Conservation (phyloP, 768 basidiomycete genomes). For the Imleria badia region DNA sequence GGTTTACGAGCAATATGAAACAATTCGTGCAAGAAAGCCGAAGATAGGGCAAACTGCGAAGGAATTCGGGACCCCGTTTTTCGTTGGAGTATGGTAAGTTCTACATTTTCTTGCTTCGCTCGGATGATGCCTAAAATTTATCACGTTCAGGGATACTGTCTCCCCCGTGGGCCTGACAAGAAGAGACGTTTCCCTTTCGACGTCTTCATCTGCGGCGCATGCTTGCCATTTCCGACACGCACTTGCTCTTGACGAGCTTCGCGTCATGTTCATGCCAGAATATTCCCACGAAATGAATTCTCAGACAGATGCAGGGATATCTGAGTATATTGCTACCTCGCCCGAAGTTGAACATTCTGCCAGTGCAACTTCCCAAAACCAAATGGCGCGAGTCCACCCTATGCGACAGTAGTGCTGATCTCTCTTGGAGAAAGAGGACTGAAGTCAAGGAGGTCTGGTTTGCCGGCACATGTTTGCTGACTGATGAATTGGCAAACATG, state of each 20-base stretch:
- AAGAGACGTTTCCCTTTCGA: slow-evolving; percentile 7
- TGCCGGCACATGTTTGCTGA: too few species aligned
- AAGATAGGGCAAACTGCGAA: slow-evolving; percentile 14
- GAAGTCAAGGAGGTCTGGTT: slow-evolving; percentile 70
- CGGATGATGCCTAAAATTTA: background rate
- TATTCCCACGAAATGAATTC: slow-evolving; percentile 31
- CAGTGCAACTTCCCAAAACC: too few species aligned
- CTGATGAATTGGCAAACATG: too few species aligned
- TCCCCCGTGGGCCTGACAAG: slow-evolving; percentile 11
- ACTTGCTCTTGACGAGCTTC: slow-evolving; percentile 15
- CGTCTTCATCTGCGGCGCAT: background rate
- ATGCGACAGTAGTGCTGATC: background rate
- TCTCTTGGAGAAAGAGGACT: background rate
- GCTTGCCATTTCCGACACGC: slow-evolving; percentile 18
- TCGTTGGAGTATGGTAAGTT: slow-evolving; percentile 4
- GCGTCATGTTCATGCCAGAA: slow-evolving; percentile 51
- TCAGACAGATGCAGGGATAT: slow-evolving; percentile 12
- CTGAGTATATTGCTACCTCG: slow-evolving; percentile 8
- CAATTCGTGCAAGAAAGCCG: too few species aligned
- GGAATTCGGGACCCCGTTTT: slow-evolving; percentile 43
- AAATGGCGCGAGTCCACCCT: too few species aligned
- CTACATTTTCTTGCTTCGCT: background rate
- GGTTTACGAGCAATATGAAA: slow-evolving; percentile 7
- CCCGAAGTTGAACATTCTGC: background rate
- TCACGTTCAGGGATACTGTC: slow-evolving; percentile 9